Percentiles rank a stretch among this genome's conserved stretches.
Evolutionary conservation across 257 asterid species (phyloP).

Genomic region (Leonotis leonurus): DNA sequence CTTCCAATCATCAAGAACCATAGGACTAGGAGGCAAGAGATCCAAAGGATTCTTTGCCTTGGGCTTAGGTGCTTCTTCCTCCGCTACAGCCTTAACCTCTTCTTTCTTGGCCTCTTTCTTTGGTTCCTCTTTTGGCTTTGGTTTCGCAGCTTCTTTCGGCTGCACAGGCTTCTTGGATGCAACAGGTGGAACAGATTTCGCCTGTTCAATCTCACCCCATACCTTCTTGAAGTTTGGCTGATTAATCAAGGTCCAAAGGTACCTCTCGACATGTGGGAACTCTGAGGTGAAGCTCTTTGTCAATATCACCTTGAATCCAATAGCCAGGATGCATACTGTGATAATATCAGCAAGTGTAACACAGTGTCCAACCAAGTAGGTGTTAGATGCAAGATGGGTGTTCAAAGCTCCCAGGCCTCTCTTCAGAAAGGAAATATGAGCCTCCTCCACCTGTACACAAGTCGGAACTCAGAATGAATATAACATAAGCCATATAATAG

Average conservation of each 20-base stretch:
- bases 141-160: constrained; percentile 57
- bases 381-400: constrained; percentile 64
- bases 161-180: constrained; percentile 70
- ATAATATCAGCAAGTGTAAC: constrained; percentile 82
- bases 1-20: constrained; percentile 95
- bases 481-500: background rate
- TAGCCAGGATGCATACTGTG: constrained; percentile 43
- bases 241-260: constrained; percentile 79
- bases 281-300: constrained; percentile 85
- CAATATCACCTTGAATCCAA: constrained; percentile 38
- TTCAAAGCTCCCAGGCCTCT: constrained; percentile 69
- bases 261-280: constrained; percentile 90
- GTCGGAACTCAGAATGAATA: too few species aligned
- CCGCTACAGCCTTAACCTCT: constrained; percentile 35
- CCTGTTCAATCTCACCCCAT: constrained; percentile 57
- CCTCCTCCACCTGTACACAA: constrained; percentile 64
- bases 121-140: constrained; percentile 57
- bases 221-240: constrained; percentile 77
- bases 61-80: constrained; percentile 84
- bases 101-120: constrained; percentile 61
- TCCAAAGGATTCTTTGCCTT: constrained; percentile 91
- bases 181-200: constrained; percentile 56
- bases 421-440: constrained; percentile 53
- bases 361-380: constrained; percentile 79
- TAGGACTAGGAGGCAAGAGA: constrained; percentile 84